Percentiles rank a stretch among this genome's conserved stretches.
These are phyloP conservation scores for Nyssa sinensis DNA, from an alignment of 148 eudicot genomes.

Conservation along the genomic window DNA sequence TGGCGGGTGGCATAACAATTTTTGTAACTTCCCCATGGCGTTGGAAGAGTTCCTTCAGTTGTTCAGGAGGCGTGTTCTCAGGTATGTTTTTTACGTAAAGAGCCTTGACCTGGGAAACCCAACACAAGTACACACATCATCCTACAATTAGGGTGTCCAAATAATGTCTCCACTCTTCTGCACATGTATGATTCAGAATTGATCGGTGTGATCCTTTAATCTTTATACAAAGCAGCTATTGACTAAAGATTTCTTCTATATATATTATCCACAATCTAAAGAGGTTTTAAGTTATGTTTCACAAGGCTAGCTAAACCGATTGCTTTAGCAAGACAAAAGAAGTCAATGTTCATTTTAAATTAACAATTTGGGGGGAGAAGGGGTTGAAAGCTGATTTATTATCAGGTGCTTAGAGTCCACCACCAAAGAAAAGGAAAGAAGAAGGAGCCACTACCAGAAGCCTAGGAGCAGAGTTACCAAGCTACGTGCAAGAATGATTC, in stretches of 20 bases:
- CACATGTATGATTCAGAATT: not conserved
- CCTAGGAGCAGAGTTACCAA: not conserved
- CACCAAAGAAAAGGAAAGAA: too few species aligned
- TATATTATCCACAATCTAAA: not conserved
- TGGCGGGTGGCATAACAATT: constrained; percentile 93
- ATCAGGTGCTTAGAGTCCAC: not conserved
- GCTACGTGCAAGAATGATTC: not conserved
- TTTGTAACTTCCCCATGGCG: constrained; percentile 95
- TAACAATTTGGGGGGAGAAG: not conserved
- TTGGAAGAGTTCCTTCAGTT: constrained; percentile 81
- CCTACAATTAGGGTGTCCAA: not conserved
- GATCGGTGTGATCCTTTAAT: not conserved
- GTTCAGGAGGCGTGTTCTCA: constrained; percentile 73
- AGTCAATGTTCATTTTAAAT: not conserved
- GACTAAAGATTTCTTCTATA: too few species aligned
- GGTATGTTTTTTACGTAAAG: constrained; percentile 97
- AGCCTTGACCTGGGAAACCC: constrained; percentile 78
- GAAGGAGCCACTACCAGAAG: not conserved
- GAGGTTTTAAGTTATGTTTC: not conserved
- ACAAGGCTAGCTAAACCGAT: not conserved
- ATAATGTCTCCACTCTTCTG: not conserved
- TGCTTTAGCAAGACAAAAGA: not conserved
- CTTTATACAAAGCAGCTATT: not conserved
- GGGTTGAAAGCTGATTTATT: not conserved
- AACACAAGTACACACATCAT: constrained; percentile 6